phyloP scores from a whole-genome alignment of 2,329 filamentous ascomycete species.

The Alternaria infectoria region DNA sequence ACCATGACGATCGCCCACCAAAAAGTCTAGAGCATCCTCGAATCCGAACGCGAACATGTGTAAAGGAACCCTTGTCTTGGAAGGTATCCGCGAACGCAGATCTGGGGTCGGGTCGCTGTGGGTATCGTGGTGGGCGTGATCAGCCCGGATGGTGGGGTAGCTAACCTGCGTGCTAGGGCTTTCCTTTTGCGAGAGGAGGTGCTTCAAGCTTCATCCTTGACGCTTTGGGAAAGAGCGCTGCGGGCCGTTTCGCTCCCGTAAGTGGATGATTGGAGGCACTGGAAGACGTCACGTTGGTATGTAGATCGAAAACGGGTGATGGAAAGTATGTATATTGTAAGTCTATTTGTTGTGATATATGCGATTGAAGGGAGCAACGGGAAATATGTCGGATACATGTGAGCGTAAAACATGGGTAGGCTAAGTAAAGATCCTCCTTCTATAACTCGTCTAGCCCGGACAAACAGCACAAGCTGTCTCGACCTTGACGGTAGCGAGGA shows the following conservation, averaged over 20 bases:
- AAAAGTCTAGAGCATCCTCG: background rate
- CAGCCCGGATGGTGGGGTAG: conserved; percentile 3
- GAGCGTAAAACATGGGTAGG: background rate
- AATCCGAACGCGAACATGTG: conserved; percentile 5
- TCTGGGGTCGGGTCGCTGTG: background rate
- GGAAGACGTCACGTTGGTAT: background rate
- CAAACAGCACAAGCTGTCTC: conserved; percentile 37
- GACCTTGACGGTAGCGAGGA: conserved; percentile 39
- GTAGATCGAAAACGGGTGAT: too few species aligned
- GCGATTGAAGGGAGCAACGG: background rate
- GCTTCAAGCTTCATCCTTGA: conserved; percentile 17
- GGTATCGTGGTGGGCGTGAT: background rate
- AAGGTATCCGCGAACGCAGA: background rate
- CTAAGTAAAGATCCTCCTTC: background rate
- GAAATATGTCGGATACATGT: background rate
- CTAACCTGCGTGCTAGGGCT: background rate
- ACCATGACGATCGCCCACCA: background rate
- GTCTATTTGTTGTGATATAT: background rate
- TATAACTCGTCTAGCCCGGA: conserved; percentile 13
- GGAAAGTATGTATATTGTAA: background rate
- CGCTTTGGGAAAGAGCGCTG: background rate
- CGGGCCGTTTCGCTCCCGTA: conserved; percentile 16
- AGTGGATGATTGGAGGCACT: background rate
- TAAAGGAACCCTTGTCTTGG: background rate
- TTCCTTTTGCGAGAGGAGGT: background rate